Percentiles rank a stretch among this genome's conserved stretches.
Conservation (phyloP, 441 rosid species). For the Isatis lusitanica region DNA sequence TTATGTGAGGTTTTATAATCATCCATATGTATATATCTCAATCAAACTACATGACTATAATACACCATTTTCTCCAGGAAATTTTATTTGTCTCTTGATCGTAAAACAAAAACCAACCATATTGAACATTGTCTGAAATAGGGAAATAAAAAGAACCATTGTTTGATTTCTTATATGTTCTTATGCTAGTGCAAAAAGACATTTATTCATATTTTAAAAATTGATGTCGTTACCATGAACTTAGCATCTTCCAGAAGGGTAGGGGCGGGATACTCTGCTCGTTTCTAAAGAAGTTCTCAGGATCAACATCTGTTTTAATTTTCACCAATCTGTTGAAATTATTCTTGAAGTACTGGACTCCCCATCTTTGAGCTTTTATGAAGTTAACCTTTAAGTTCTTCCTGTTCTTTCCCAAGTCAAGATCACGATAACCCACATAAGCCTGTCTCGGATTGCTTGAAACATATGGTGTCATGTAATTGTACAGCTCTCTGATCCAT, state of each 20-base stretch:
- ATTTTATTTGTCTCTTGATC: too few relatives aligned
- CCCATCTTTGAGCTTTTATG: conserved; percentile 48
- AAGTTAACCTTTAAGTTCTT: conserved; percentile 21
- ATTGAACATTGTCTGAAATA: too few relatives aligned
- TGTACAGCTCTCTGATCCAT: conserved; percentile 47
- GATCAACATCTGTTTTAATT: conserved; percentile 57
- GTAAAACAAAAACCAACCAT: too few relatives aligned
- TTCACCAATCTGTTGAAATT: conserved; percentile 55
- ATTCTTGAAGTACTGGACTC: conserved; percentile 48
- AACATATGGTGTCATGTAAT: conserved; percentile 56
- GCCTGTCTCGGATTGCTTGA: conserved; percentile 58
- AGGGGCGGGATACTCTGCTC: conserved; percentile 58
- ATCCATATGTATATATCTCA: too few relatives aligned
- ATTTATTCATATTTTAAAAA: too few relatives aligned
- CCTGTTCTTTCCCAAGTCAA: conserved; percentile 41
- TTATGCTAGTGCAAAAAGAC: too few relatives aligned
- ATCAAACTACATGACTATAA: too few relatives aligned
- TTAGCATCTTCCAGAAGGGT: background rate
- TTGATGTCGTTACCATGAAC: too few relatives aligned
- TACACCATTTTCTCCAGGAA: too few relatives aligned
- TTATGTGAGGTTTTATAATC: too few relatives aligned
- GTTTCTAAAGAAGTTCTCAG: conserved; percentile 56
- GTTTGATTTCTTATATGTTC: too few relatives aligned
- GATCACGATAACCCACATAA: conserved; percentile 64
- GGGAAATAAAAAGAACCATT: too few relatives aligned